Evolutionary conservation across 164 flowering plant species (phyloP).

Genomic region (Annona cherimola): DNA sequence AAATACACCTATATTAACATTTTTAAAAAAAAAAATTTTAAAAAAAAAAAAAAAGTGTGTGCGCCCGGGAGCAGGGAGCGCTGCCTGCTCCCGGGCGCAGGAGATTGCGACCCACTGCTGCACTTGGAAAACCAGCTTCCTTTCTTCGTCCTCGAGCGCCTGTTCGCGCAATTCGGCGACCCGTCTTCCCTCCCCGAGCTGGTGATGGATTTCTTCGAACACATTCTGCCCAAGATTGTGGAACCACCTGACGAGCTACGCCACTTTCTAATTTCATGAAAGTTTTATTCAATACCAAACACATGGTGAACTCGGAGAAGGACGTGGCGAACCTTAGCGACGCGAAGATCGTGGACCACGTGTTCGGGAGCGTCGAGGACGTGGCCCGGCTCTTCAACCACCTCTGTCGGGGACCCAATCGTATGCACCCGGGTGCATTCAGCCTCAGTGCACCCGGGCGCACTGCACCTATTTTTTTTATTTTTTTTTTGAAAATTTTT

Average conservation of each 20-base stretch:
- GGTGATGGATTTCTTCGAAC: background rate
- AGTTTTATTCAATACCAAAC: too few species aligned
- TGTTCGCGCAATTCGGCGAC: background rate
- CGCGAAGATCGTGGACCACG: background rate
- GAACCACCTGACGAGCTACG: constrained; percentile 4
- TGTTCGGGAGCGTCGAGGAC: background rate
- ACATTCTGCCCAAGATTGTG: background rate
- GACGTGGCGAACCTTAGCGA: background rate
- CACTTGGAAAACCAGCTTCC: constrained; percentile 10
- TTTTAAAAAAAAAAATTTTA: too few species aligned
- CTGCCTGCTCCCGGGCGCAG: too few species aligned
- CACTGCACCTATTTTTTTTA: too few species aligned
- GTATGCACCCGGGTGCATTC: too few species aligned
- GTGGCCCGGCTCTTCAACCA: constrained; percentile 8
- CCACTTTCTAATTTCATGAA: too few species aligned
- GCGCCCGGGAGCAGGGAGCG: too few species aligned
- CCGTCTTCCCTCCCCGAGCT: background rate
- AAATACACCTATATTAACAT: too few species aligned
- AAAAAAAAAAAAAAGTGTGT: too few species aligned
- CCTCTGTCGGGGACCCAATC: background rate
- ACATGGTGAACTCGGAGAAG: background rate
- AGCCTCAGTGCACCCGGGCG: too few species aligned
- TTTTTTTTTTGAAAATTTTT: too few species aligned
- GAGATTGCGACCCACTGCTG: too few species aligned
- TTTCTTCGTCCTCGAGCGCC: constrained; percentile 2